phyloP scores from a whole-genome alignment of 108 stramenopile genomes.

The Licmophora abbreviata region DNA sequence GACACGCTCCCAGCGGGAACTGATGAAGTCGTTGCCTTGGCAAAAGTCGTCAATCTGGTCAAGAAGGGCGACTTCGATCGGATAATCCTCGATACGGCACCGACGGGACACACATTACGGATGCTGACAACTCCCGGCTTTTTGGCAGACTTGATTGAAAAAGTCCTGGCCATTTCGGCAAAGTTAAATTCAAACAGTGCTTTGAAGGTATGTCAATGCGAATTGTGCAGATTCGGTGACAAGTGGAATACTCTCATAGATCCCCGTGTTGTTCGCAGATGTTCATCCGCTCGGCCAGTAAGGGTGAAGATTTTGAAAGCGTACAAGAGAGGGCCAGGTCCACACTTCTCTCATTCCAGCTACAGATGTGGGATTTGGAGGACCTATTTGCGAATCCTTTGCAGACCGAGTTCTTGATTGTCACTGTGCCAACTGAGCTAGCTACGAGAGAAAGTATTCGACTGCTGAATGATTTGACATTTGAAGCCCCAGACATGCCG shows the following conservation, averaged over 20 bases:
- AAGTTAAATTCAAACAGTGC: constrained; percentile 71
- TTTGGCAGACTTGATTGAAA: constrained; percentile 76
- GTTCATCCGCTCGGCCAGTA: constrained; percentile 33
- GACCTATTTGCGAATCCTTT: constrained; percentile 76
- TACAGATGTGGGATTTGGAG: constrained; percentile 86
- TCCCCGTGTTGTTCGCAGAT: constrained; percentile 10
- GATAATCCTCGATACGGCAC: constrained; percentile 92
- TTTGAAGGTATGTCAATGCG: constrained; percentile 45
- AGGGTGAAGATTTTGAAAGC: constrained; percentile 47
- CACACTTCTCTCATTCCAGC: constrained; percentile 67
- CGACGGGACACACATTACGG: constrained; percentile 92
- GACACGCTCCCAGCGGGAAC: constrained; percentile 90
- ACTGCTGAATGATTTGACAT: constrained; percentile 79
- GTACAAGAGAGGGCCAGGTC: constrained; percentile 63
- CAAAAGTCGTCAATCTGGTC: constrained; percentile 81
- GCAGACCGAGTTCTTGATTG: constrained; percentile 87
- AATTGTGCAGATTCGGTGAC: constrained; percentile 20
- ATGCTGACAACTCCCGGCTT: constrained; percentile 80
- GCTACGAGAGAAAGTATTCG: constrained; percentile 81
- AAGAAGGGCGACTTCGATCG: constrained; percentile 83
- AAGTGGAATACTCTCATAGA: background rate
- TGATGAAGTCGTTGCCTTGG: constrained; percentile 88
- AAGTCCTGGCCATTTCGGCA: constrained; percentile 44
- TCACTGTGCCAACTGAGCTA: constrained; percentile 82
- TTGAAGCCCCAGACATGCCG: constrained; percentile 81